Base-by-base conservation (phyloP, 2,329 filamentous ascomycete genomes). In the Madurella fahalii region DNA sequence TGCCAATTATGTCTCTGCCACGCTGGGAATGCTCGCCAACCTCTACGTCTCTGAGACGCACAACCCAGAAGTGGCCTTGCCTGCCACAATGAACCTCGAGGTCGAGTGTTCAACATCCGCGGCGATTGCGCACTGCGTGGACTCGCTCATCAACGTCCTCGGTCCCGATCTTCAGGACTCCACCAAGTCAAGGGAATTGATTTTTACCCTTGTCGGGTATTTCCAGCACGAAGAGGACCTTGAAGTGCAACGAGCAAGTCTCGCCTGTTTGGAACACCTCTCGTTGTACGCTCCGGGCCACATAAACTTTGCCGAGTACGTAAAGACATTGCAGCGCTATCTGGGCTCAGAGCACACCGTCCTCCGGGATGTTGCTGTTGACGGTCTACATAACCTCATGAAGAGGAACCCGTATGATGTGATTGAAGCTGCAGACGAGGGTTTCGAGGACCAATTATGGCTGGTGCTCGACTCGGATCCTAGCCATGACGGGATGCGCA, bases 91-190 rank as follows among this genome's bases (percentile, higher is more conserved):
- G 65, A 97, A 96, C 67, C 81, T 96, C 37, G 92, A 96, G 70
- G 78, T 95, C 63, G 90, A 94, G 53, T 78, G 92, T 20, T 86
- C 90, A 5, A 93, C 93, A 0, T 83, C 87, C 1, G 86, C 90
- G 17, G 88, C 91, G 1, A 86, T 97, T 58, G 87, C 89, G 32
- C 85, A 90, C 63, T 95, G 90, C 63, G 86, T 96, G 31, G 92
- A 97, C 70, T 94, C 92, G n/a, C 79, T 96, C 20, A 91, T 99
- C 73, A 97, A 97, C 63, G 94, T 99, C 9, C 80, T 99, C 11
- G 94, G 94, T 0, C 94, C 94, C 0, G 95, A 99, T 71, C 75
- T 99, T 18, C 94, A 97, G 70, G 94, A 97, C 65, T 84, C 94
- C 60, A 84, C 84, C 3, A 96, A 95, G 71, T 89, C 90, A n/a